phyloP scores from a whole-genome alignment of 805 yeast species.

The Suhomyces prunicola region DNA sequence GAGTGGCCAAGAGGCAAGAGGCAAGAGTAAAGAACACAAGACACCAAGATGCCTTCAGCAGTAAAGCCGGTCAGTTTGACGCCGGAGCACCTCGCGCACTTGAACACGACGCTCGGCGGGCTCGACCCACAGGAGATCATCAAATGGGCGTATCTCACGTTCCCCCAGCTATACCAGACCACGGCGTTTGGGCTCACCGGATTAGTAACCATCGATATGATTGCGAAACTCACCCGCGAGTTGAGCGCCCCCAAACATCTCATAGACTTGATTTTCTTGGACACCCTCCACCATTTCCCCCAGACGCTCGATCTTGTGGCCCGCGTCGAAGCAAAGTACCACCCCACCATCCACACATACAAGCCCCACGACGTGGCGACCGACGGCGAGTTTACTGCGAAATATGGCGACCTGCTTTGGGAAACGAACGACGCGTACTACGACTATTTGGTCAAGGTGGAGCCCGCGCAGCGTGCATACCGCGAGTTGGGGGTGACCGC shows the following conservation, averaged over 20 bases:
- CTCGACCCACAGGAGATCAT: conserved; percentile 69
- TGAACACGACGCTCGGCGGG: conserved; percentile 58
- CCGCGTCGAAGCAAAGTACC: conserved; percentile 53
- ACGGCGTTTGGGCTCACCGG: conserved; percentile 97
- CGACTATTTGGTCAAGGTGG: conserved; percentile 87
- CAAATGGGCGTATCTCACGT: conserved; percentile 78
- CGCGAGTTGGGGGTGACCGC: conserved; percentile 69
- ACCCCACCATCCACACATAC: conserved; percentile 58
- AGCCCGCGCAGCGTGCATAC: conserved; percentile 87
- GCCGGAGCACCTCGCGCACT: conserved; percentile 56
- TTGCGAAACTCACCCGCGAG: conserved; percentile 46
- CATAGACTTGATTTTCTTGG: conserved; percentile 78
- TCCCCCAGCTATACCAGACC: conserved; percentile 82
- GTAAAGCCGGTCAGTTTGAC: conserved; percentile 29
- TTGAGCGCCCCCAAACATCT: conserved; percentile 26
- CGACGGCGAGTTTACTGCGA: conserved; percentile 60
- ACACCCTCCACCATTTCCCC: conserved; percentile 92
- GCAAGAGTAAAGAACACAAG: no score
- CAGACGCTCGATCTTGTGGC: conserved; percentile 79
- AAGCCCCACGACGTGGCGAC: conserved; percentile 57
- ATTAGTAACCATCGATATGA: conserved; percentile 79
- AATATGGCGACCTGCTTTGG: conserved; percentile 81
- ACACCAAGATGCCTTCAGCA: not conserved
- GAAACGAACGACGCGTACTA: conserved; percentile 75
- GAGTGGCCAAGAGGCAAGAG: no score